phyloP scores from a whole-genome alignment of 2,329 filamentous ascomycete species.

The Phyllosticta capitalensis region DNA sequence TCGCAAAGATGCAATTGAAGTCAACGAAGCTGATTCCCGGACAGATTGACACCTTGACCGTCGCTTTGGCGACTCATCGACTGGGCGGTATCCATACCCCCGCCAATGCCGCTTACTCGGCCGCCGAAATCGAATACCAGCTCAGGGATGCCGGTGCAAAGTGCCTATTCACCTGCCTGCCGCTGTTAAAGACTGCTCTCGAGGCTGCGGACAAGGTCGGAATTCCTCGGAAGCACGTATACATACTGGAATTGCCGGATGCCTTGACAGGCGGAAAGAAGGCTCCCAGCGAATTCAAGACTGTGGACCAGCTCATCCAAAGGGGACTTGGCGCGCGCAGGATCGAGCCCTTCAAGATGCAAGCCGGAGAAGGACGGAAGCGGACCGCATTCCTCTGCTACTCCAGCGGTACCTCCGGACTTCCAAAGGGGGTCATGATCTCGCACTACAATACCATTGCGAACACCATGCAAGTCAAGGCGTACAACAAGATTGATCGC shows the following conservation, averaged over 20 bases:
- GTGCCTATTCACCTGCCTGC: constrained; percentile 61
- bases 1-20: not conserved
- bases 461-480: constrained; percentile 56
- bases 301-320: constrained; percentile 55
- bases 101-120: constrained; percentile 66
- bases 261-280: constrained; percentile 40
- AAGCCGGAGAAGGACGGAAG: constrained; percentile 54
- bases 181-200: constrained; percentile 55
- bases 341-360: constrained; percentile 50
- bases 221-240: constrained; percentile 56
- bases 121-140: constrained; percentile 61
- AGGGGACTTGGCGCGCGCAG: constrained; percentile 48
- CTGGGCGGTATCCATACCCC: constrained; percentile 65
- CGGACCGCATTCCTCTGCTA: constrained; percentile 71
- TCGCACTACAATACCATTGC: constrained; percentile 71
- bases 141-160: constrained; percentile 59
- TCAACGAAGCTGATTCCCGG: constrained; percentile 14
- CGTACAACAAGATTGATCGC: constrained; percentile 40
- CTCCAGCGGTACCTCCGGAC: constrained; percentile 68
- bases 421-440: constrained; percentile 82
- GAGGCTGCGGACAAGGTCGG: constrained; percentile 54
- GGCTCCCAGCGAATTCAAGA: constrained; percentile 46
- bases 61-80: constrained; percentile 65
- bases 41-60: constrained; percentile 64
- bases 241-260: constrained; percentile 59